These are phyloP conservation scores for Circinella minor DNA, from an alignment of 371 early-diverging fungal species.

Conservation along the genomic window DNA sequence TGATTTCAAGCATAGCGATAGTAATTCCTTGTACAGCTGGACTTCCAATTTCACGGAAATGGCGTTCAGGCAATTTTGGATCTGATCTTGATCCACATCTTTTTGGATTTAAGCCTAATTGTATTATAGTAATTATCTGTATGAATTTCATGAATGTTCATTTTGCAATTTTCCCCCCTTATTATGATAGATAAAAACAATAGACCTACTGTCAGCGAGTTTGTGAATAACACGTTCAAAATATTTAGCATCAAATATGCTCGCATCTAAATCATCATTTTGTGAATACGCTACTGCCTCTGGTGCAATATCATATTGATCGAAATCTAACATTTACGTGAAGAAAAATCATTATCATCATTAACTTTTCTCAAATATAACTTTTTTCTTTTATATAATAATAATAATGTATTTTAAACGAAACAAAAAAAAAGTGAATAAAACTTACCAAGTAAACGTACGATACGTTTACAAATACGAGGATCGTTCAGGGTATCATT, in stretches of 20 bases:
- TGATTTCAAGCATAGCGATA: conserved; percentile 70
- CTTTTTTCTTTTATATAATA: neutral
- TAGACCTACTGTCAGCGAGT: conserved; percentile 53
- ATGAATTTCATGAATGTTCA: neutral
- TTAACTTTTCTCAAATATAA: neutral
- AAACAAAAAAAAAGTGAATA: no score
- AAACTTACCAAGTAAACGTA: conserved; percentile 62
- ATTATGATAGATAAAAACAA: conserved; percentile 4
- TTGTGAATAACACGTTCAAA: conserved; percentile 63
- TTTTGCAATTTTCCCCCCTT: conserved; percentile 15
- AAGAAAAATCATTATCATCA: neutral
- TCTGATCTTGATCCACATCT: conserved; percentile 60
- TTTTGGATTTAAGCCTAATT: conserved; percentile 53
- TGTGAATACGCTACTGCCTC: conserved; percentile 52
- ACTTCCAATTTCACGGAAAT: conserved; percentile 81
- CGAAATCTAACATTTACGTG: conserved; percentile 43
- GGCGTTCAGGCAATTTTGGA: conserved; percentile 70
- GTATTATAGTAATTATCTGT: conserved; percentile 20
- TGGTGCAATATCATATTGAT: conserved; percentile 58
- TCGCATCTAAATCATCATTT: conserved; percentile 39
- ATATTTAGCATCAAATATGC: conserved; percentile 56
- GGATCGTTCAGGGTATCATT: conserved; percentile 65
- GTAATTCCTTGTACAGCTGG: conserved; percentile 71
- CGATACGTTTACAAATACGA: conserved; percentile 60
- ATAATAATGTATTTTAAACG: neutral